These are phyloP conservation scores for Aphanomyces invadans DNA, from an alignment of 352 stramenopile genomes.

Conservation along the genomic window DNA sequence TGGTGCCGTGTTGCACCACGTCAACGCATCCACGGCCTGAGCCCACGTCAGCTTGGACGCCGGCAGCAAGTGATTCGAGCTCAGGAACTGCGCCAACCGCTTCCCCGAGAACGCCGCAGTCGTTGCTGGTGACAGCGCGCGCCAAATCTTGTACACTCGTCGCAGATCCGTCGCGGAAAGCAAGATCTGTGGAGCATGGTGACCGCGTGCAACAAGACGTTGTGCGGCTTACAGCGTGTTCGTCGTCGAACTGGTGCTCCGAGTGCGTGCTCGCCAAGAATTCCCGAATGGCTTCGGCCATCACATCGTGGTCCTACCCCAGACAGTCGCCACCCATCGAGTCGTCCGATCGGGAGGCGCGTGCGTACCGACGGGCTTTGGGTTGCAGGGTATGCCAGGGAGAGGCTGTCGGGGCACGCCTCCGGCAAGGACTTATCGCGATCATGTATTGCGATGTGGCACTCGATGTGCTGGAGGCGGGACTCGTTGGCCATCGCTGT, in stretches of 20 bases:
- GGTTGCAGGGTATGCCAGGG: background rate
- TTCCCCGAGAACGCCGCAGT: background rate
- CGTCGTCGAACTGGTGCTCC: background rate
- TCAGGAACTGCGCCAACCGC: background rate
- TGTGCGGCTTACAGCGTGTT: background rate
- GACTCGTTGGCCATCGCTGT: no score
- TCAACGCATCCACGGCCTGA: background rate
- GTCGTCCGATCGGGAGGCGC: no score
- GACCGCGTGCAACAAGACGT: no score
- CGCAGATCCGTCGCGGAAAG: conserved; percentile 4
- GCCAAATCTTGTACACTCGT: conserved; percentile 17
- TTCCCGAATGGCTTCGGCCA: background rate
- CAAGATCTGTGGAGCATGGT: no score
- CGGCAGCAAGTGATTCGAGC: background rate
- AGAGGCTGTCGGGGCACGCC: background rate
- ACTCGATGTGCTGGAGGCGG: background rate
- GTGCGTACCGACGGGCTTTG: background rate
- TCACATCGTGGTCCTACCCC: background rate
- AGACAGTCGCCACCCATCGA: no score
- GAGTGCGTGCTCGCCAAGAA: background rate
- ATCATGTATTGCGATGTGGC: background rate
- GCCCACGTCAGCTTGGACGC: background rate
- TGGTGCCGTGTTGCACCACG: background rate
- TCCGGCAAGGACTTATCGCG: background rate
- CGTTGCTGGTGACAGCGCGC: background rate